These are phyloP conservation scores for Hansenula sp. DNA, from an alignment of 1,139 yeast species.

Conservation along the genomic window DNA sequence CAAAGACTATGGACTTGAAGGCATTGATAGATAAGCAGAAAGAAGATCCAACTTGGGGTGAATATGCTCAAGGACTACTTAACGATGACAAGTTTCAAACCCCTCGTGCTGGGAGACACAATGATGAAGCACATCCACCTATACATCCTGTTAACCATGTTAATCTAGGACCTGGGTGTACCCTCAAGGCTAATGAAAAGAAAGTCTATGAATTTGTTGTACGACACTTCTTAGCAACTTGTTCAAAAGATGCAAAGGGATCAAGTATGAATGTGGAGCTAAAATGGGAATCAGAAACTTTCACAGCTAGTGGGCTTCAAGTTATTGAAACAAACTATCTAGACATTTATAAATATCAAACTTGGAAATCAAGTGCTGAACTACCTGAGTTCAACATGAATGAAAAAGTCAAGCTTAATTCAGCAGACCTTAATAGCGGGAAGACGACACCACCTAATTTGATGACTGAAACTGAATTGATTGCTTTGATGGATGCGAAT, in stretches of 20 bases:
- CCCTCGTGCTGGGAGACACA: conserved; percentile 79
- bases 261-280: conserved; percentile 56
- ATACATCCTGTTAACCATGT: conserved; percentile 72
- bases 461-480: conserved; percentile 88
- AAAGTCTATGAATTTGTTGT: conserved; percentile 85
- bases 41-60: conserved; percentile 44
- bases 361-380: conserved; percentile 67
- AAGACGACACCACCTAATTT: conserved; percentile 75
- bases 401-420: conserved; percentile 48
- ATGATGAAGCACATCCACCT: conserved; percentile 98
- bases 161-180: conserved; percentile 14
- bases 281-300: conserved; percentile 75
- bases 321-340: conserved; percentile 73
- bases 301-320: conserved; percentile 64
- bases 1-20: conserved; percentile 65
- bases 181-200: conserved; percentile 40
- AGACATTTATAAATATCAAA: conserved; percentile 72
- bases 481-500: conserved; percentile 92
- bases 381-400: conserved; percentile 64
- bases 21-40: conserved; percentile 57
- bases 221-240: conserved; percentile 84
- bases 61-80: conserved; percentile 34
- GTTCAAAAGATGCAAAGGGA: conserved; percentile 89
- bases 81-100: conserved; percentile 36
- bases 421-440: conserved; percentile 65